Evolutionary conservation across 805 yeast genomes (phyloP), one percentile per base, ranked within the genome.

Genomic region (Aciculoconidium aculeatum): DNA sequence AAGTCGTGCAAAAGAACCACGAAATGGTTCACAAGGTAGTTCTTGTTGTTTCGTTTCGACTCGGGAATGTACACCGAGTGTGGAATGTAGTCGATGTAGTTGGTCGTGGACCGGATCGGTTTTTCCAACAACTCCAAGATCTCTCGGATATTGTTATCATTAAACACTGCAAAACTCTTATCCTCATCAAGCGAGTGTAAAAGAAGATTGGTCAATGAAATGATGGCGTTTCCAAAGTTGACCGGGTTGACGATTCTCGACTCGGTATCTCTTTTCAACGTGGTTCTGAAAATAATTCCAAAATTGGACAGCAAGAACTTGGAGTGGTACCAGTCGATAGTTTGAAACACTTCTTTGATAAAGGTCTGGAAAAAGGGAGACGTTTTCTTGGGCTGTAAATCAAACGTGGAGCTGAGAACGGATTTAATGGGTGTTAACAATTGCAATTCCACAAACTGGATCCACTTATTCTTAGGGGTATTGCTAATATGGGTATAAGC

Each of bases 151-250:
- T 60, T 57, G 10, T 74, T 61, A 7, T 69, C 66, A 3, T 67
- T 66, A 13, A 31, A 26, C 2, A 79, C 72, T 5, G 68, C 58
- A 15, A 72, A 68, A 30, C 60, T 68, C 33, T 72, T 73, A 39
- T 79, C 87, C 47, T 80, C 87, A 28, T 70, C 75, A 14, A 73
- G 64, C 1, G 87, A 75, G 44, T 72, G 75, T 5, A 75, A 53
- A 11, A 77, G 57, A 32, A 80, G 58, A 28, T 78, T 67, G 3
- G 84, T 57, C 8, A 80, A 49, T 2, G 82, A 65, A 28, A 80
- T 69, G 11, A 80, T 72, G 0, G 84, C 72, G 45, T 79, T 76
- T 4, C 83, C 83, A 32, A 69, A 61, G 30, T 66, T 60, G 4
- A 60, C 71, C 1, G 84, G 76, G 29, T 77, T 67, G n/a, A 76